Conservation (phyloP, 495 filamentous ascomycete species). For the Lophiotrema nucula region DNA sequence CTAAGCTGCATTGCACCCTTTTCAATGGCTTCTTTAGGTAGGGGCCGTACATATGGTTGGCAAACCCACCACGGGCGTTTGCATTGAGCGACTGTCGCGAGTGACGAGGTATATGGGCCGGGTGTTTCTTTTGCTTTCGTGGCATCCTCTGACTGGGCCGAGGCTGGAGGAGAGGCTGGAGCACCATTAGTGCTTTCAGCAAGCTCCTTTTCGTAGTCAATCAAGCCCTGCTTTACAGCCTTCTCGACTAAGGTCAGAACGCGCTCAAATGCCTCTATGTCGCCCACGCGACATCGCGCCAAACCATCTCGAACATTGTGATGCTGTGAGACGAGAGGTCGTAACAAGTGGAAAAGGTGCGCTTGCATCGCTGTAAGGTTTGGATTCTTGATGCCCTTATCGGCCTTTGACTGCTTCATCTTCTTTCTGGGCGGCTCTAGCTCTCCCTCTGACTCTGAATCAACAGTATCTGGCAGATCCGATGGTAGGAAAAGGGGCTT, state of each 20-base stretch:
- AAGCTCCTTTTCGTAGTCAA: constrained; percentile 59
- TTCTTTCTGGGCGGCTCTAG: constrained; percentile 59
- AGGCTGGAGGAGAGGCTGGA: constrained; percentile 20
- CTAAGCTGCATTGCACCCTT: constrained; percentile 72
- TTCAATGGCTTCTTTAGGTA: constrained; percentile 84
- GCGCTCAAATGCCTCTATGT: constrained; percentile 69
- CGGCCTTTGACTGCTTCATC: constrained; percentile 54
- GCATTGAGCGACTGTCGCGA: constrained; percentile 65
- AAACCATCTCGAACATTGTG: constrained; percentile 80
- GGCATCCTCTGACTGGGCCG: background rate
- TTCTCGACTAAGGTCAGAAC: constrained; percentile 66
- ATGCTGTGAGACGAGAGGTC: constrained; percentile 72
- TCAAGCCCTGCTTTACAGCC: constrained; percentile 67
- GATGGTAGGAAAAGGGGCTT: constrained; percentile 73
- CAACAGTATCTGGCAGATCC: constrained; percentile 59
- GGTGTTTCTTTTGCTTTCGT: background rate
- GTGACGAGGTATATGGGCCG: constrained; percentile 55
- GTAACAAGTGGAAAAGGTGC: constrained; percentile 89
- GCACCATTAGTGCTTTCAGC: constrained; percentile 9
- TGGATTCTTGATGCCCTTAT: constrained; percentile 55
- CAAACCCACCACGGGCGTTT: constrained; percentile 87
- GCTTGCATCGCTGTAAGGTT: constrained; percentile 83
- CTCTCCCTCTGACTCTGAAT: constrained; percentile 2
- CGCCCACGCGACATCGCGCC: constrained; percentile 61
- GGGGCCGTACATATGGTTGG: constrained; percentile 82